Evolutionary conservation across 768 basidiomycete species (phyloP), one percentile per base, ranked within the genome.

Genomic region (Tulasnella calospora): DNA sequence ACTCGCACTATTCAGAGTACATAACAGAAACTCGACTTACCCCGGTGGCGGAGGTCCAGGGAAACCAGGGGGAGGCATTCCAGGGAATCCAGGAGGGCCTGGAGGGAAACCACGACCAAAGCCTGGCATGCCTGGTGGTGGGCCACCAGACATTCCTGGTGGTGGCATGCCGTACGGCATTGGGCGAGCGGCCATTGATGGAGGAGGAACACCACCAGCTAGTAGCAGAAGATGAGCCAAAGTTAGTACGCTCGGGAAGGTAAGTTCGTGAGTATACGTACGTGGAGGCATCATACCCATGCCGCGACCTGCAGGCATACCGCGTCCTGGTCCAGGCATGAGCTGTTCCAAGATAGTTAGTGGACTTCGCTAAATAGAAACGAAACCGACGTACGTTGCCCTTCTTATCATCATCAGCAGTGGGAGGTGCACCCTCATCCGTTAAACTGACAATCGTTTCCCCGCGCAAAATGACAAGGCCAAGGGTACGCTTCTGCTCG

Each of bases 381-480:
- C 77, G 27, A 51, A 35, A 76, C 70, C 27, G 79, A 40, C 51
- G 36, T 83, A 94, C 92, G 81, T 85, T 89, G 83, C 90, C 91
- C 88, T 93, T 92, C 86, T 93, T 94, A 83, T 96, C 95, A 36
- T 96, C 96, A 78, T 94, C 93, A 30, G 92, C 91, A 33, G 92
- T 89, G 13, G 97, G 96, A 44, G 97, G 97, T 4, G 96, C 96
- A 15, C 96, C 97, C 85, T 98, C 97, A 23, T 99, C 96, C 77
- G 90, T 92, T 81, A 99, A 87, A 82, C 94, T 96, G 82, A 99
- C 97, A 55, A 99, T 94, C 0, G 95, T 94, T 85, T 99, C 98
- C 79, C 98, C 98, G 79, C 98, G 90, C 82, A 99, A 86, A 83
- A 99, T 98, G 78, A 99, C 96, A 40, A 99, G 89, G n/a, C 98